Evolutionary conservation across 257 asterid species (phyloP).

Genomic region (Solanum raphanifolium): DNA sequence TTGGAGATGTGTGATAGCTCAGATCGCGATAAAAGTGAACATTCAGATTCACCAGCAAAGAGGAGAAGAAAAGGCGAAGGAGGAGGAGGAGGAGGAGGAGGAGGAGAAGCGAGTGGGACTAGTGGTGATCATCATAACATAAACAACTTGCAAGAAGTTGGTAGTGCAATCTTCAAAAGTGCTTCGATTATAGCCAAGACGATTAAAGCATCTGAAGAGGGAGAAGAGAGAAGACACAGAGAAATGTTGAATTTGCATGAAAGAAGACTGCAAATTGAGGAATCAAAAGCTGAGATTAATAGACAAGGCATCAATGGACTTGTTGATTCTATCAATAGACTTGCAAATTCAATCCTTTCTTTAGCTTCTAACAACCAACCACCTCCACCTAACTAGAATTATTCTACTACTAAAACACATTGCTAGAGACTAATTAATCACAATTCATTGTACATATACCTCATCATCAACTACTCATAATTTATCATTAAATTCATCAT

Average conservation of each 20-base stretch:
- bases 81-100: conserved; percentile 1
- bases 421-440: background rate
- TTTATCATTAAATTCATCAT: background rate
- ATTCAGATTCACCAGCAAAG: conserved; percentile 56
- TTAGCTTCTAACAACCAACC: conserved; percentile 40
- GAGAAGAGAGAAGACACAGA: conserved; percentile 66
- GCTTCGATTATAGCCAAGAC: conserved; percentile 66
- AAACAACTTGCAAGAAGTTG: conserved; percentile 11
- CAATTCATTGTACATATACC: background rate
- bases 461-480: background rate
- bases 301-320: conserved; percentile 71
- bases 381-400: conserved; percentile 8
- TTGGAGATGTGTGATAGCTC: conserved; percentile 8
- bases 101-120: background rate
- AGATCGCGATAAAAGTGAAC: conserved; percentile 41
- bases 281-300: conserved; percentile 66
- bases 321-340: conserved; percentile 78
- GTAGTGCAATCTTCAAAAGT: conserved; percentile 55
- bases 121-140: background rate
- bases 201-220: conserved; percentile 56
- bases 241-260: conserved; percentile 55
- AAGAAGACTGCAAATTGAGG: conserved; percentile 66
- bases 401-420: background rate
- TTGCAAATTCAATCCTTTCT: conserved; percentile 67
- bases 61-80: conserved; percentile 38